Conservation (phyloP, 1,139 yeast species). For the Debaryomycetaceae sp. region DNA sequence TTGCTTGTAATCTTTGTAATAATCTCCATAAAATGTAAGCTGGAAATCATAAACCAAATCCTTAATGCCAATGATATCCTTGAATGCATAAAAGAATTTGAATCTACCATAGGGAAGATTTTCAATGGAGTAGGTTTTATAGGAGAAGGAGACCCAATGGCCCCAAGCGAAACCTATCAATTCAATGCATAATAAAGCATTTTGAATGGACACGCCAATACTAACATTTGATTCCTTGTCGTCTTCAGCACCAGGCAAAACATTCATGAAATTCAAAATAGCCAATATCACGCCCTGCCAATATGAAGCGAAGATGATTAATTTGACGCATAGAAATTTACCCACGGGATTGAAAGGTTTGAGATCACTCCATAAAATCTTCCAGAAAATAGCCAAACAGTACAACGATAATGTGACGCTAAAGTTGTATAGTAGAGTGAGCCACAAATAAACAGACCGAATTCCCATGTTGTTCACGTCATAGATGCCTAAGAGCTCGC, state of each 20-base stretch:
- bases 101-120: slow-evolving; percentile 68
- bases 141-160: slow-evolving; percentile 84
- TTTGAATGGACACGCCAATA: slow-evolving; percentile 62
- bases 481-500: slow-evolving; percentile 50
- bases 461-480: slow-evolving; percentile 49
- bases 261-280: slow-evolving; percentile 52
- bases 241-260: slow-evolving; percentile 34
- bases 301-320: slow-evolving; percentile 91
- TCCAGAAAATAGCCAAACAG: slow-evolving; percentile 89
- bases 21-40: slow-evolving; percentile 67
- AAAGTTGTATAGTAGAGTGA: slow-evolving; percentile 67
- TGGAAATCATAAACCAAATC: slow-evolving; percentile 79
- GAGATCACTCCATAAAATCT: slow-evolving; percentile 72
- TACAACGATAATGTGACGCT: slow-evolving; percentile 82
- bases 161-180: slow-evolving; percentile 82
- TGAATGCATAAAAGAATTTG: slow-evolving; percentile 55
- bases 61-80: slow-evolving; percentile 71
- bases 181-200: slow-evolving; percentile 78
- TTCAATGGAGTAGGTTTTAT: slow-evolving; percentile 62
- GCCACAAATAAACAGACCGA: slow-evolving; percentile 58
- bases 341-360: slow-evolving; percentile 84
- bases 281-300: slow-evolving; percentile 89
- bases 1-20: slow-evolving; percentile 70
- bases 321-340: slow-evolving; percentile 87
- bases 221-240: slow-evolving; percentile 33